Evolutionary conservation across 2,329 filamentous ascomycete species (phyloP), one percentile per base, ranked within the genome.

Genomic region (Exophiala calicioides): DNA sequence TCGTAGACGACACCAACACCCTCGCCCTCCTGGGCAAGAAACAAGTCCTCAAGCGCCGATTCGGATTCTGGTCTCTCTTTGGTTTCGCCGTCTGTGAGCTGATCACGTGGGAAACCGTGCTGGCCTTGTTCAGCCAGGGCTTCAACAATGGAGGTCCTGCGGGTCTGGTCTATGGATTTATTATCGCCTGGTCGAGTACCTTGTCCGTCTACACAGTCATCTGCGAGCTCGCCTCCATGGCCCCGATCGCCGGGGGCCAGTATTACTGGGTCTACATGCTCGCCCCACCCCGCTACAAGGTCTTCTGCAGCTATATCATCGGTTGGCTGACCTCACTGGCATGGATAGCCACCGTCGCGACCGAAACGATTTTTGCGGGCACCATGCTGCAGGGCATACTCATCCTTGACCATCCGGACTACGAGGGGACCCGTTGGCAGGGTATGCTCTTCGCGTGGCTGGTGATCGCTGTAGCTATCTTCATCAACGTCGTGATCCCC

Each of bases 151-250:
- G 72, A 12, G 72, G 72, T 3, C 71, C 75, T 9, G 68, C 72
- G 1, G 75, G 76, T 3, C 62, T 76, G 5, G 59, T 78, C 7
- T 78, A 76, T 53, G 74, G 74, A 36, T 79, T 72, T 61, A 67
- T 79, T 23, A 70, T 78, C 35, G 71, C 75, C 13, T 78, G 74
- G 73, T 57, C 64, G 13, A 72, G 70, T 1, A 78, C 72, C 0
- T 55, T 79, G 43, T 73, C 66, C 0, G 66, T 71, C 3, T 75
- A 74, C 52, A 70, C 68, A 0, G 70, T 72, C 12, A 69, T 76
- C 33, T 69, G 68, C 1, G 73, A 77, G 50, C 56, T 75, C 26
- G 71, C 68, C 1, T 74, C 71, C 3, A 70, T 76, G 66, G 66
- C 71, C 5, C 71, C 71, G 0, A 74, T 73, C 26, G 67, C 71